These are phyloP conservation scores for Mycena epipterygia DNA, from an alignment of 768 basidiomycete genomes.

Conservation along the genomic window DNA sequence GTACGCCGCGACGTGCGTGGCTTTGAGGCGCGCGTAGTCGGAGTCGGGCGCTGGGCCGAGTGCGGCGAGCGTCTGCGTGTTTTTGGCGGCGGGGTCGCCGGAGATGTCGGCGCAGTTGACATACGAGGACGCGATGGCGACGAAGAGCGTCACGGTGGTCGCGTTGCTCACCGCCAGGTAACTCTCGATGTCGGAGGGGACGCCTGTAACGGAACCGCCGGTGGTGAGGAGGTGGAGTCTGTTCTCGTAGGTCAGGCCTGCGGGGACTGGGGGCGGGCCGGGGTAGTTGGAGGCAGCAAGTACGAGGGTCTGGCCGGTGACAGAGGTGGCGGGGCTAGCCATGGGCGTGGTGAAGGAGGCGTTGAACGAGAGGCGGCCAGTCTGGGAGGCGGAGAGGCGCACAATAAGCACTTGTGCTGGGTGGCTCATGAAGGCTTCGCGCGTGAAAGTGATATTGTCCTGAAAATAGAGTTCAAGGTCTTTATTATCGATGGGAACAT, in stretches of 20 bases:
- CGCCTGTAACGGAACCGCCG: background rate
- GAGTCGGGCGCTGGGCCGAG: background rate
- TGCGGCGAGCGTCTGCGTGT: background rate
- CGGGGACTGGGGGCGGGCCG: conserved; percentile 7
- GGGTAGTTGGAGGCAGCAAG: conserved; percentile 1
- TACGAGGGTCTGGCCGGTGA: conserved; percentile 4
- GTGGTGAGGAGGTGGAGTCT: background rate
- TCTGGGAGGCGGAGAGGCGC: conserved; percentile 1
- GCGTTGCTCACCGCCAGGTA: conserved; percentile 13
- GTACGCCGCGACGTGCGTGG: conserved; percentile 10
- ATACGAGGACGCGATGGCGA: conserved; percentile 26
- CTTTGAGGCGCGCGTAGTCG: background rate
- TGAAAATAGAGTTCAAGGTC: background rate
- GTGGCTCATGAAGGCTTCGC: conserved; percentile 21
- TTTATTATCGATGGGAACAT: background rate
- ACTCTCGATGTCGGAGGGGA: background rate
- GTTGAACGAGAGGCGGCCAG: conserved; percentile 11
- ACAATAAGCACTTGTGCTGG: conserved; percentile 20
- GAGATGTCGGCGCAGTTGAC: conserved; percentile 20
- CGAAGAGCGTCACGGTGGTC: conserved; percentile 13
- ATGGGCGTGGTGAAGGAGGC: conserved; percentile 14
- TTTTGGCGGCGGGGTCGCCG: conserved; percentile 7
- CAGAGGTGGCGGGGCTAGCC: background rate
- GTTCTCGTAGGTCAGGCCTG: conserved; percentile 21
- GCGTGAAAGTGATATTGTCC: conserved; percentile 16